Base-by-base conservation (phyloP, 1,284 basidiomycete species). In the Sphagnurus paluster region DNA sequence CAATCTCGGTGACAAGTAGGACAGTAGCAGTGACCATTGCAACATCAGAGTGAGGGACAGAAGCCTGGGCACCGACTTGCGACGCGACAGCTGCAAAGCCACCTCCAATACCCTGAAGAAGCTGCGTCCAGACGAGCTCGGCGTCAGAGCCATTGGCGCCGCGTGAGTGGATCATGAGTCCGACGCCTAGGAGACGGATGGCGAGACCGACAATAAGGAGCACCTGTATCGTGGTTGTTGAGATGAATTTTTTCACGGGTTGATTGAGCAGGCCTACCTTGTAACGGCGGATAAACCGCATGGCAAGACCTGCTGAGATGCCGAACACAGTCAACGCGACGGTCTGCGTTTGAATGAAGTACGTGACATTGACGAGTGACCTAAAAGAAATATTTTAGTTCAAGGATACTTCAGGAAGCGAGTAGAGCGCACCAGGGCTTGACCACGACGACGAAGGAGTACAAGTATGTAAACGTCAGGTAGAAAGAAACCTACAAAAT, bases 21-120 rank as follows among this genome's bases (percentile, higher is more conserved):
- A 93, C 81, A 52, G 93, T 73, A 0, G 92, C 91, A 4, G 87
- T 93, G 43, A 87, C 86, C 54, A 86, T 83, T 0, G 89, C 91
- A 16, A 93, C 82, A 56, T 93, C 89, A 21, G 69, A 64, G 60
- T 90, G 90, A 0, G 82, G 71, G 1, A 92, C 90, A 8, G 81
- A 74, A 2, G 87, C 89, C 64, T 94, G 92, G 0, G 89, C 84
- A 29, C 80, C 84, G 46, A 92, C 85, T 63, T 88, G 87, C 4
- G 79, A 72, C 6, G 83, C 69, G 38, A 84, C 74, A 1, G 84
- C 77, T 1, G 89, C 84, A 53, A 92, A 78, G 17, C 90, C 92
- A 20, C 89, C 90, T 10, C 89, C 90, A 11, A 86, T 67, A 42
- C 88, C 88, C 66, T 90, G 87, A 28, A 91, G 69, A 40, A 92